A percentile compares a stretch with the other conserved stretches of the same genome.
phyloP scores from a whole-genome alignment of 495 filamentous ascomycete genomes.

The Aspergillus cristatus region DNA sequence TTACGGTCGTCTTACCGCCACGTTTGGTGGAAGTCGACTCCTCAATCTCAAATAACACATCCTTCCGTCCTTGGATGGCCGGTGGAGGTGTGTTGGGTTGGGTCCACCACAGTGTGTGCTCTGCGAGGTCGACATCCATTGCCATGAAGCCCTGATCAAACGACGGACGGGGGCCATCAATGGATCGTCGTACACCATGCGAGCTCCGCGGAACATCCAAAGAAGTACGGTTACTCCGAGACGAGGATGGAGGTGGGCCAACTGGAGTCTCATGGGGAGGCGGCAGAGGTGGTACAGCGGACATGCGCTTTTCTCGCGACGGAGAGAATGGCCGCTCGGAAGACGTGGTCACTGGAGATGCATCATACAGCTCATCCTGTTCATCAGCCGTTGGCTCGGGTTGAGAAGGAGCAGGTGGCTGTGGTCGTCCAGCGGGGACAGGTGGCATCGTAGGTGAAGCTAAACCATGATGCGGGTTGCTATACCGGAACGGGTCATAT shows the following conservation, averaged over 20 bases:
- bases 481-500: slow-evolving; percentile 67
- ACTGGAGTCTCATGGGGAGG: slow-evolving; percentile 27
- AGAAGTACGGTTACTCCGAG: slow-evolving; percentile 50
- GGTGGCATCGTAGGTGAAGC: slow-evolving; percentile 23
- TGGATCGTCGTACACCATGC: slow-evolving; percentile 52
- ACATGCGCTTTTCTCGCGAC: slow-evolving; percentile 24
- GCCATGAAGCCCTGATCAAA: slow-evolving; percentile 77
- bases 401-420: slow-evolving; percentile 13
- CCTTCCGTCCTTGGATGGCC: slow-evolving; percentile 68
- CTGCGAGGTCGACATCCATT: slow-evolving; percentile 70
- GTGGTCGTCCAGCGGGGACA: slow-evolving; percentile 9
- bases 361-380: slow-evolving; percentile 44
- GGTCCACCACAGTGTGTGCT: slow-evolving; percentile 73
- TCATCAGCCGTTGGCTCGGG: slow-evolving; percentile 26
- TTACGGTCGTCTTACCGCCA: slow-evolving; percentile 58
- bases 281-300: slow-evolving; percentile 17
- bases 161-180: slow-evolving; percentile 57
- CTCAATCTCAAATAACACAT: slow-evolving; percentile 75
- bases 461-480: slow-evolving; percentile 34
- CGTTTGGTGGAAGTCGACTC: slow-evolving; percentile 61
- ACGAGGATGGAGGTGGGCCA: slow-evolving; percentile 35
- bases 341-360: slow-evolving; percentile 40
- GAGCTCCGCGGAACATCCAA: slow-evolving; percentile 52
- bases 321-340: slow-evolving; percentile 35
- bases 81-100: slow-evolving; percentile 65